Percentiles rank a stretch among this genome's conserved stretches.
phyloP scores from a whole-genome alignment of 371 early-diverging fungal species.

The Mortierella sp. region DNA sequence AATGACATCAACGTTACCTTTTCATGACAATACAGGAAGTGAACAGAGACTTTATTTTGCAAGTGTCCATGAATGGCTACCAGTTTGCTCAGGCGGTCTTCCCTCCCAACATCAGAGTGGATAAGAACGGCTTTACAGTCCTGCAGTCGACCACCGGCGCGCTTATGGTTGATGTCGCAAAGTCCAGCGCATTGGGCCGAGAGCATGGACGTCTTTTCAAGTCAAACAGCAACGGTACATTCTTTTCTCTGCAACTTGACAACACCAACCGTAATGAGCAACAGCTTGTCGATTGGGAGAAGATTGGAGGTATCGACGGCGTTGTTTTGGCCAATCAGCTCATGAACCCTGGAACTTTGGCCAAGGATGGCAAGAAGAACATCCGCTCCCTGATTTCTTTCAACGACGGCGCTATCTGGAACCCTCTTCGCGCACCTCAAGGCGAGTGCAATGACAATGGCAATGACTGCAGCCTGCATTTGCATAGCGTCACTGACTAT shows the following conservation, averaged over 20 bases:
- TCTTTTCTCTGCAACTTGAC: conserved; percentile 79
- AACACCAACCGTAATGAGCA: conserved; percentile 83
- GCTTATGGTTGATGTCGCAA: conserved; percentile 83
- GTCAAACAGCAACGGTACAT: conserved; percentile 86
- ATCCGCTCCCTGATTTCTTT: conserved; percentile 85
- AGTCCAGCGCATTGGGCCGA: conserved; percentile 60
- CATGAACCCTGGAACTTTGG: conserved; percentile 75
- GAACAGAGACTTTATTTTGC: conserved; percentile 67
- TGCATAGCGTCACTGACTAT: conserved; percentile 82
- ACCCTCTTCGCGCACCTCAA: conserved; percentile 73
- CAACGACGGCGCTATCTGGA: conserved; percentile 90
- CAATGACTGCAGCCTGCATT: conserved; percentile 77
- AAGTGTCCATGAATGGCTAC: conserved; percentile 81
- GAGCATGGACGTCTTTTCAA: conserved; percentile 90
- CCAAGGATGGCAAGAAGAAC: conserved; percentile 72
- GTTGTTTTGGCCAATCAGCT: conserved; percentile 92
- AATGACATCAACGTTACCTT: neutral
- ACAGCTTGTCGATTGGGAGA: conserved; percentile 93
- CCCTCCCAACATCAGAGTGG: conserved; percentile 77
- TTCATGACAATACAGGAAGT: conserved; percentile 42
- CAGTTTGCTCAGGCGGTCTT: conserved; percentile 82
- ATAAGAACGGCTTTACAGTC: conserved; percentile 75
- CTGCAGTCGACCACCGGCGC: conserved; percentile 82
- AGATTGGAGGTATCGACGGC: conserved; percentile 89
- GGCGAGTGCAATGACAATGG: conserved; percentile 57